Percentiles rank a stretch among this genome's conserved stretches.
phyloP scores from a whole-genome alignment of 108 stramenopile species.

The Schizochytrium sp. region DNA sequence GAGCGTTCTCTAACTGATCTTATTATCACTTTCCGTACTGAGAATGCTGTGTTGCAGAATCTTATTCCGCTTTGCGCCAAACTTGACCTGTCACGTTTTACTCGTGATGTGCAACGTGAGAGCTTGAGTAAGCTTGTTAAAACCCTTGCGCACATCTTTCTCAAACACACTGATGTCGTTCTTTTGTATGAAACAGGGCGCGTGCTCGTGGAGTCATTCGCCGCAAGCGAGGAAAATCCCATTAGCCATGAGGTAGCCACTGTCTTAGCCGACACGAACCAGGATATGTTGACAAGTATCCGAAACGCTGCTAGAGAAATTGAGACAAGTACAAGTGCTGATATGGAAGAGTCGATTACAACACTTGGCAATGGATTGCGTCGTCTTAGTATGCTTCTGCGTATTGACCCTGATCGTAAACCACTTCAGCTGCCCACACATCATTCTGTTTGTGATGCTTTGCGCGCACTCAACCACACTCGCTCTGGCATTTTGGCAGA shows the following conservation, averaged over 20 bases:
- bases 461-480: too few relatives aligned
- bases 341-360: neutral
- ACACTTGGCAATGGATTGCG: neutral
- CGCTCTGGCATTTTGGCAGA: too few relatives aligned
- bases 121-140: neutral
- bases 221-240: conserved; percentile 1
- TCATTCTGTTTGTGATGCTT: too few relatives aligned
- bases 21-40: neutral
- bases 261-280: neutral
- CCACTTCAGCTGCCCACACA: too few relatives aligned
- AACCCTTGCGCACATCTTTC: conserved; percentile 2
- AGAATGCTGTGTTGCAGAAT: neutral
- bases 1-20: conserved; percentile 34
- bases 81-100: neutral
- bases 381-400: neutral
- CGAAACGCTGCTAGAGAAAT: neutral
- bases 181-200: neutral
- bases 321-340: neutral
- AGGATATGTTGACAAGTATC: neutral
- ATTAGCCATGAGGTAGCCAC: neutral
- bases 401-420: too few relatives aligned
- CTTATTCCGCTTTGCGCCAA: conserved; percentile 40
- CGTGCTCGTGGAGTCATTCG: neutral
- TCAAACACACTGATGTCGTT: neutral
- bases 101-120: neutral